Evolutionary conservation across 2,329 filamentous ascomycete genomes (phyloP), one percentile per base, ranked within the genome.

Genomic region (Fragosphaeria purpurea): DNA sequence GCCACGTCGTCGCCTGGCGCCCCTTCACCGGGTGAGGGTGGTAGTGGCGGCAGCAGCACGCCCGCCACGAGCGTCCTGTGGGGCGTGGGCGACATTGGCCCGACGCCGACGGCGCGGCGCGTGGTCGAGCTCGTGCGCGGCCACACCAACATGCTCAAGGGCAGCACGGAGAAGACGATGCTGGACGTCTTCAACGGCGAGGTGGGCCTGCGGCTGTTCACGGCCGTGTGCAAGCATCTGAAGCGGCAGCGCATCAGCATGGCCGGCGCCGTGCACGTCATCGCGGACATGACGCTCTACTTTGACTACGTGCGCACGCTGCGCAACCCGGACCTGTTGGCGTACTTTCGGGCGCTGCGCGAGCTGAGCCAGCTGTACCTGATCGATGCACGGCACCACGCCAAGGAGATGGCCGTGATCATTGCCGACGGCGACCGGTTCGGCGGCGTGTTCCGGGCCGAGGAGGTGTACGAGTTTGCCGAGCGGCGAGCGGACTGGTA

Each of bases 121-220:
- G 83, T 98, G 46, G 86, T 95, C 32, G 83, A 88, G 41, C 80
- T 97, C 41, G 86, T 97, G 11, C 84, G 83, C 30, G 85, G 85
- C 12, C 93, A 98, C 65, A 97, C 90, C 1, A 82, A 79, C 62
- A 96, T 98, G 88, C 76, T 98, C 10, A 80, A 87, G 4, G 93
- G 93, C 55, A 95, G 88, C 63, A 97, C 91, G 1, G 93, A 98
- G 65, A 98, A 98, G 73, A 91, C 88, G 55, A 95, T 95, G 76
- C 82, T 98, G 32, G 93, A 98, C 63, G 93, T 98, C 11, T 98
- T 98, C 75, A 96, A 95, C 66, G 88, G 93, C 67, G 93, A 98
- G 70, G 91, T 98, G 32, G 93, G 93, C 1, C 78, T 96, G 56
- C 85, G 93, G 32, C 77, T 98, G 48, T 98, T 97, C 69, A 83